Conservation (phyloP, 2,329 filamentous ascomycete species). For the Microsporum ferrugineum region DNA sequence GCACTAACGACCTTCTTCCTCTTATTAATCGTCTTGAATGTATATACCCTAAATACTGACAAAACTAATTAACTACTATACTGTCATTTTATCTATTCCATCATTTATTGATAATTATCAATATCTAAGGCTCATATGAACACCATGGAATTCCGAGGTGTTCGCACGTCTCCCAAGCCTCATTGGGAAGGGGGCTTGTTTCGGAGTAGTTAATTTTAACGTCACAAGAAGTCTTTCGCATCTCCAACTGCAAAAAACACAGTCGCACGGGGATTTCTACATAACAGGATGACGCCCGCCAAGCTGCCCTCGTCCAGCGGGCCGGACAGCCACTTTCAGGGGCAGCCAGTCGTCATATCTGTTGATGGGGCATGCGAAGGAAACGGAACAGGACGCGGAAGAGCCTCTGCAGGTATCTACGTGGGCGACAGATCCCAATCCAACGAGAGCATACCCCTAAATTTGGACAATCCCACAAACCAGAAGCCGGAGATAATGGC, state of each 20-base stretch:
- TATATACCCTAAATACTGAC: too few species aligned
- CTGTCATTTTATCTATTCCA: too few species aligned
- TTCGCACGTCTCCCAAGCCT: not conserved
- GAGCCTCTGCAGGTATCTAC: not conserved
- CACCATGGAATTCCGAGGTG: too few species aligned
- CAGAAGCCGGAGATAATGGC: not conserved
- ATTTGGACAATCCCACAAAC: not conserved
- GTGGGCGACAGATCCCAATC: not conserved
- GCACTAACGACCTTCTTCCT: too few species aligned
- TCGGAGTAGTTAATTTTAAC: not conserved
- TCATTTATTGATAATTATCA: too few species aligned
- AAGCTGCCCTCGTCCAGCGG: not conserved
- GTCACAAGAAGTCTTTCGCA: not conserved
- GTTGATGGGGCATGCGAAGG: not conserved
- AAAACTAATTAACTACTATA: too few species aligned
- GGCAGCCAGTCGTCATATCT: not conserved
- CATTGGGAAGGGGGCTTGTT: not conserved
- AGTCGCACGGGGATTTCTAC: too few species aligned
- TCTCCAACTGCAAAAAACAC: not conserved
- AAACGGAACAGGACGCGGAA: not conserved
- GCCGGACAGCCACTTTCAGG: not conserved
- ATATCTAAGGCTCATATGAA: too few species aligned
- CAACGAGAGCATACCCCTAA: not conserved
- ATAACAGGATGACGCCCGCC: not conserved
- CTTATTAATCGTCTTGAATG: too few species aligned